Conservation (phyloP, 2,329 filamentous ascomycete species). For the Stachybotrys elegans region DNA sequence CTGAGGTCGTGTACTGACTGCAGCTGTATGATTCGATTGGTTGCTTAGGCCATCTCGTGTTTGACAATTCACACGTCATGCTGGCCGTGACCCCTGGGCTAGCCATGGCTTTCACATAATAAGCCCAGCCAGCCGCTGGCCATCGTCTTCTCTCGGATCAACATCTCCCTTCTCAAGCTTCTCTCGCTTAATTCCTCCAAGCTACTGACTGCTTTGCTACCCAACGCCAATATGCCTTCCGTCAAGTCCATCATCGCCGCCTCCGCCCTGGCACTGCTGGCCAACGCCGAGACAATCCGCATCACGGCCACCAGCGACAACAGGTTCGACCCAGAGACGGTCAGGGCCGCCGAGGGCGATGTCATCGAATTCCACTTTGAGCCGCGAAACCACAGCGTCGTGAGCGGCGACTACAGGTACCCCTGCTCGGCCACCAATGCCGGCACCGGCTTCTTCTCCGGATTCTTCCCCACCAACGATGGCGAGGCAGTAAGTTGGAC, state of each 20-base stretch:
- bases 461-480: constrained; percentile 22
- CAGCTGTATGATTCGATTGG: too few relatives aligned
- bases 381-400: constrained; percentile 31
- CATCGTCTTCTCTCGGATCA: too few relatives aligned
- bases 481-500: constrained; percentile 22
- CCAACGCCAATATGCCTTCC: too few relatives aligned
- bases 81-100: too few relatives aligned
- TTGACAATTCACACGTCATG: too few relatives aligned
- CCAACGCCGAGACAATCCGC: constrained; percentile 24
- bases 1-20: too few relatives aligned
- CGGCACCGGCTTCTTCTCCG: constrained; percentile 32
- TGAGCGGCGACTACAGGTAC: constrained; percentile 26
- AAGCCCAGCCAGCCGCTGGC: too few relatives aligned
- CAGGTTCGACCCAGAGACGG: constrained; percentile 26
- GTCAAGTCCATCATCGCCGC: constrained; percentile 19
- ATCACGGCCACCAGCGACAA: constrained; percentile 27
- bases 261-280: constrained; percentile 18
- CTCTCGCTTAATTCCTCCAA: neutral
- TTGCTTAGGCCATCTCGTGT: neutral
- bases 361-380: constrained; percentile 32
- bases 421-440: constrained; percentile 27
- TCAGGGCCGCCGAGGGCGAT: constrained; percentile 26
- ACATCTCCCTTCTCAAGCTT: neutral
- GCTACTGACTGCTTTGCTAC: constrained; percentile 1
- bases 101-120: too few relatives aligned